These are phyloP conservation scores for Saturnispora silvae DNA, from an alignment of 805 yeast genomes.

Conservation along the genomic window DNA sequence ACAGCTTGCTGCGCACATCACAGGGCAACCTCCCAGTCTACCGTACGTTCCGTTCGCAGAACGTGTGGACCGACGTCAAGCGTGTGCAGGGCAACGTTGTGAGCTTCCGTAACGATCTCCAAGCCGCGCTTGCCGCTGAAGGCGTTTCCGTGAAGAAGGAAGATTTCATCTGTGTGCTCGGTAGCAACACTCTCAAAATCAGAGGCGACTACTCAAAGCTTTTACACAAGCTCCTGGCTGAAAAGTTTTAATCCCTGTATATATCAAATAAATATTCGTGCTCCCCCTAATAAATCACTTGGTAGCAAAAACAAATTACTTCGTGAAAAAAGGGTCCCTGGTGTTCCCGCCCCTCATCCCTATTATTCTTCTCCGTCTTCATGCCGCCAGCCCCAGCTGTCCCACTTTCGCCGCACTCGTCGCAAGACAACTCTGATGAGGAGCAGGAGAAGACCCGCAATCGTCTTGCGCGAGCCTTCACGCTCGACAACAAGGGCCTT, in stretches of 20 bases:
- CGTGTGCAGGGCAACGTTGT: slow-evolving; percentile 58
- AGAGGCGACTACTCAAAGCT: slow-evolving; percentile 34
- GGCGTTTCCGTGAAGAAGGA: neutral
- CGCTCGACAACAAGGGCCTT: too few species aligned
- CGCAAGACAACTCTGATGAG: too few species aligned
- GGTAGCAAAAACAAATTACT: too few species aligned
- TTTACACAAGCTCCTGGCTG: slow-evolving; percentile 27
- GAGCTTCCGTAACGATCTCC: slow-evolving; percentile 58
- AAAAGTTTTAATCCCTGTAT: slow-evolving; percentile 26
- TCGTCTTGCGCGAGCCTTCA: too few species aligned
- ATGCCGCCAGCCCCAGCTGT: too few species aligned
- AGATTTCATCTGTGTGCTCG: slow-evolving; percentile 37
- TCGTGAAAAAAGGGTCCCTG: too few species aligned
- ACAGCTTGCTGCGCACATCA: slow-evolving; percentile 39
- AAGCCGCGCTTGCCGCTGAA: slow-evolving; percentile 32
- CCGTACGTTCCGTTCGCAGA: slow-evolving; percentile 51
- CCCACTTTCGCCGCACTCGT: too few species aligned
- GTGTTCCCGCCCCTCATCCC: too few species aligned
- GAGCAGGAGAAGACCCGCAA: too few species aligned
- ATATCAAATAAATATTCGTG: too few species aligned
- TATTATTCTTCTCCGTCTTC: too few species aligned
- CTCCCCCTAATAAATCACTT: too few species aligned
- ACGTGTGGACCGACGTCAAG: slow-evolving; percentile 62
- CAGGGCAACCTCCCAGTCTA: slow-evolving; percentile 77
- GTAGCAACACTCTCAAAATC: slow-evolving; percentile 43